A percentile compares a stretch with the other conserved stretches of the same genome.
phyloP scores from a whole-genome alignment of 2,329 filamentous ascomycete genomes.

The Botryotinia globosa region DNA sequence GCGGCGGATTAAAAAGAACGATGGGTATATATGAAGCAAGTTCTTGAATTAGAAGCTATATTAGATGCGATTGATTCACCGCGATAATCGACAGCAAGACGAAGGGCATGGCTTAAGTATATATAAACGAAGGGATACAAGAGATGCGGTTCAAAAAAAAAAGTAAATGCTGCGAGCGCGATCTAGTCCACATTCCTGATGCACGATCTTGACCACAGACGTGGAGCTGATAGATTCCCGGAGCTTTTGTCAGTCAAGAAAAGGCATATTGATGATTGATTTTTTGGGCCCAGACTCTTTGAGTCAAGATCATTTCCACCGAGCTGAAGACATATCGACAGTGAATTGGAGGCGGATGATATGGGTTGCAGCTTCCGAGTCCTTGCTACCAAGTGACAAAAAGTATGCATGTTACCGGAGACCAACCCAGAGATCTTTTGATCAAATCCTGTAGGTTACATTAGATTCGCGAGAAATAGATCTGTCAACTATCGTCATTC shows the following conservation, averaged over 20 bases:
- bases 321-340: slow-evolving; percentile 8
- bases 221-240: slow-evolving; percentile 10
- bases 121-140: not conserved
- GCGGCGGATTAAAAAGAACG: not conserved
- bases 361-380: slow-evolving; percentile 17
- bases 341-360: slow-evolving; percentile 10
- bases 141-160: not conserved
- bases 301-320: slow-evolving; percentile 17
- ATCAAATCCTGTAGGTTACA: slow-evolving; percentile 7
- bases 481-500: slow-evolving; percentile 12
- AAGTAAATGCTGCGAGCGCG: slow-evolving; percentile 5
- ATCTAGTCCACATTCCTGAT: slow-evolving; percentile 15
- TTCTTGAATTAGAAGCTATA: not conserved
- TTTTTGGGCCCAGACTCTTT: slow-evolving; percentile 5
- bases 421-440: slow-evolving; percentile 16
- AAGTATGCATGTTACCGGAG: slow-evolving; percentile 16
- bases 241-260: slow-evolving; percentile 2
- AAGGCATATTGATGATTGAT: slow-evolving; percentile 10
- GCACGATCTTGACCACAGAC: slow-evolving; percentile 17
- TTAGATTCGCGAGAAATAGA: slow-evolving; percentile 22
- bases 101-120: slow-evolving; percentile 1
- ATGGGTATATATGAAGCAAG: not conserved
- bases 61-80: not conserved
- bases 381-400: slow-evolving; percentile 17
- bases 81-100: not conserved